Evolutionary conservation across 1,284 basidiomycete genomes (phyloP), one percentile per base, ranked within the genome.

Genomic region (Ustilago crameri): DNA sequence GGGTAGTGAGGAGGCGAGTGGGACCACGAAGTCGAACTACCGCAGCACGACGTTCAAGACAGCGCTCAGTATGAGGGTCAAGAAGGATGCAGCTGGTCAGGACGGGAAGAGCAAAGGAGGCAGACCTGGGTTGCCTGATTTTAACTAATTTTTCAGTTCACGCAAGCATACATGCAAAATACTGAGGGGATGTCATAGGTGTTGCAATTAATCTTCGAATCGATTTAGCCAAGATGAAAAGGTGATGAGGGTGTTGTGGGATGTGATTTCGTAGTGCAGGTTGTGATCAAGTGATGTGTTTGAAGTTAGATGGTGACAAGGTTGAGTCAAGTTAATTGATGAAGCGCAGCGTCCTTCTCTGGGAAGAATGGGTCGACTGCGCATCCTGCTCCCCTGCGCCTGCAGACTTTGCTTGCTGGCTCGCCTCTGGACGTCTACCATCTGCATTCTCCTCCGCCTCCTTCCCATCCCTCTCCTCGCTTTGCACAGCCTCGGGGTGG

Each of bases 341-440:
- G 40, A 68, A 68, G 34, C 65, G 59, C 0, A 68, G 30, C 5
- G 59, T 62, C 20, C 55, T 50, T 18, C 55, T 46, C 35, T 62
- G 59, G 8, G 59, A 55, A 22, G 65, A 68, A n/a, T 58, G 58
- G 10, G 58, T 67, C 17, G 64, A 67, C 9, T 46, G 41, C 4
- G 57, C 53, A 49, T 66, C 63, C 3, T 24, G 30, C 3, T 55
- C 56, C 2, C 8, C 44, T 30, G 43, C 24, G 9, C 10, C 35
- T 24, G 12, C 35, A n/a, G n/a, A n/a, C n/a, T n/a, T 35, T 26
- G 5, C 38, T 40, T 40, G 17, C 42, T 41, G 9, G 18, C 15
- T 3, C 22, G 18, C 30, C 5, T 18, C 43, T n/a, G 42, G 7
- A 5, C 20, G 22, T 5, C 22, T 44, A 34, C 32, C 32, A 34